A percentile compares a stretch with the other conserved stretches of the same genome.
Conservation (phyloP, 305 asterid genomes). For the Fraxinus nigra region DNA sequence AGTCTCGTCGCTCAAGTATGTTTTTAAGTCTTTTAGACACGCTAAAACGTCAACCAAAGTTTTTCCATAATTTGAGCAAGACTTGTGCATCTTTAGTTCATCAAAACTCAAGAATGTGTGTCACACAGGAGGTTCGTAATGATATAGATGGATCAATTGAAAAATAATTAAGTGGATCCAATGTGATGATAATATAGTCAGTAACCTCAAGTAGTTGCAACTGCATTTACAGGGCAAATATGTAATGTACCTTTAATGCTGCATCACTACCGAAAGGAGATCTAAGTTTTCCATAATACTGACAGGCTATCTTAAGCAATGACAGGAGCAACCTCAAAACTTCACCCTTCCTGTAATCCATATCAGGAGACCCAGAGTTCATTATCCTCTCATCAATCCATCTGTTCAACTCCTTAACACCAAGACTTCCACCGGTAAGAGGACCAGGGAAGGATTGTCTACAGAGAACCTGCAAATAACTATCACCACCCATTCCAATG, state of each 20-base stretch:
- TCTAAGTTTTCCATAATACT: slow-evolving; percentile 83
- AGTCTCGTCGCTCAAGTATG: neutral
- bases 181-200: neutral
- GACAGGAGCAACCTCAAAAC: slow-evolving; percentile 75
- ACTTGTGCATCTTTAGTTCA: neutral
- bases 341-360: slow-evolving; percentile 60
- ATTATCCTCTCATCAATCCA: slow-evolving; percentile 88
- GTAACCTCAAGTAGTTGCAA: slow-evolving; percentile 8
- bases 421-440: slow-evolving; percentile 79
- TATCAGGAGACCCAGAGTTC: slow-evolving; percentile 43
- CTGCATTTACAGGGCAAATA: slow-evolving; percentile 14
- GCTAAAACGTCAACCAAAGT: neutral
- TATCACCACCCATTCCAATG: slow-evolving; percentile 42
- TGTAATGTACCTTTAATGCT: slow-evolving; percentile 49
- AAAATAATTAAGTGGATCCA: neutral
- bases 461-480: slow-evolving; percentile 68
- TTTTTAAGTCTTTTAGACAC: neutral
- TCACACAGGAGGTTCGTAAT: neutral
- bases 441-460: slow-evolving; percentile 79
- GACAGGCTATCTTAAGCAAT: slow-evolving; percentile 79
- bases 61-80: neutral
- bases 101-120: neutral
- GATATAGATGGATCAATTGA: neutral
- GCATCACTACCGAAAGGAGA: slow-evolving; percentile 83
- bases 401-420: slow-evolving; percentile 74